Conservation (phyloP, 2,329 filamentous ascomycete species). For the Magnaporthales sp. region DNA sequence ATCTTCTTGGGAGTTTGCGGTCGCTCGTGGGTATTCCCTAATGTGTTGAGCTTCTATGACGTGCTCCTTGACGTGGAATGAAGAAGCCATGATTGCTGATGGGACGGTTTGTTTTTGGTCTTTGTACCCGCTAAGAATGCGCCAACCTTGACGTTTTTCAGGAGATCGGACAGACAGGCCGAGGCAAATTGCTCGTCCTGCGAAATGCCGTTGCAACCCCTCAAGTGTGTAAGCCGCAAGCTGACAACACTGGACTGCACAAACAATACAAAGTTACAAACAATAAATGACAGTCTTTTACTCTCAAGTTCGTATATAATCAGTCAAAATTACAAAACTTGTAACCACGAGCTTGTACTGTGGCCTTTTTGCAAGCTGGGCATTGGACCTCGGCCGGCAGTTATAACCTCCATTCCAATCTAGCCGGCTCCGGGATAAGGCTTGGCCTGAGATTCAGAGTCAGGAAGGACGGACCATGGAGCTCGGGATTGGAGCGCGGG, state of each 20-base stretch:
- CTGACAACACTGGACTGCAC: neutral
- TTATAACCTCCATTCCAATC: neutral
- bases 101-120: neutral
- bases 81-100: conserved; percentile 20
- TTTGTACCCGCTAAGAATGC: neutral
- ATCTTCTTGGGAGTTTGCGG: conserved; percentile 65
- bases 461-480: neutral
- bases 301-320: neutral
- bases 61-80: conserved; percentile 66
- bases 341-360: neutral
- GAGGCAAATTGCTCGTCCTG: neutral
- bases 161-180: neutral
- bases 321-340: neutral
- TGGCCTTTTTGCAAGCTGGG: neutral
- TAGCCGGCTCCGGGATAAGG: neutral
- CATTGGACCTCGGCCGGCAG: neutral
- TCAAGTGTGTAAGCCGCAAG: neutral
- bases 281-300: neutral
- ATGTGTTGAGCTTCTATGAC: conserved; percentile 67
- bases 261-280: neutral
- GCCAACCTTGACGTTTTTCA: neutral
- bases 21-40: conserved; percentile 70
- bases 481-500: neutral
- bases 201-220: neutral
- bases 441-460: neutral